Evolutionary conservation across 768 basidiomycete species (phyloP), one percentile per base, ranked within the genome.

Genomic region (Guyanaporus albipodus): DNA sequence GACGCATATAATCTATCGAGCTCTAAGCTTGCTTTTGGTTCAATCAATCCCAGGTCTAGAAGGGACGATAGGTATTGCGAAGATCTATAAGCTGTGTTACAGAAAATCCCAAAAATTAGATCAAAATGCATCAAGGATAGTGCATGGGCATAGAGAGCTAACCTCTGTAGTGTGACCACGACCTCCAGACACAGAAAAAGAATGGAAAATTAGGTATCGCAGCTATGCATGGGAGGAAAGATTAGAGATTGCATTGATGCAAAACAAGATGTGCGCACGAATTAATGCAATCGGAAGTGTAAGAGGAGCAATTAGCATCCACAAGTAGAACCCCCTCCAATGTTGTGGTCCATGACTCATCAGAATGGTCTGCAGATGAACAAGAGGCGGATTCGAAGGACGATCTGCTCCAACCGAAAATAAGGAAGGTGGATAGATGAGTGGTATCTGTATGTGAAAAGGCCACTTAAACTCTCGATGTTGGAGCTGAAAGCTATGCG

Each of bases 121-220:
- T 19, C 48, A 15, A 43, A 31, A 14, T 14, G 15, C 18, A 12
- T 42, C 19, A 46, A 43, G 28, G 44, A 47, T 43, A 15, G 26
- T 22, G 17, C 24, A 33, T 22, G 15, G 12, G 4, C 22, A 36
- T 8, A 23, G 34, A 46, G 7, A 32, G 26, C 64, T 51, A 47
- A 87, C 87, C 87, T 75, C 73, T 78, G 61, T 84, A 91, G 64
- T 91, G 88, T 32, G 82, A 84, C 87, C 87, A 91, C 34, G 86
- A 82, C 35, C 88, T 75, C 88, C 88, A 91, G 9, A 73, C 77
- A 56, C 86, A 89, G 66, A 87, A 91, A 70, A 91, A 88, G 62
- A 91, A 84, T 0, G 88, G 88, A 18, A 91, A 65, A 61, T 91
- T 91, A 24, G 88, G 89, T 66, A 91, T 79, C 35, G 91, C 60